Percentiles rank a stretch among this genome's conserved stretches.
Conservation (phyloP, 768 basidiomycete species). For the Boletus rubroflammeus region DNA sequence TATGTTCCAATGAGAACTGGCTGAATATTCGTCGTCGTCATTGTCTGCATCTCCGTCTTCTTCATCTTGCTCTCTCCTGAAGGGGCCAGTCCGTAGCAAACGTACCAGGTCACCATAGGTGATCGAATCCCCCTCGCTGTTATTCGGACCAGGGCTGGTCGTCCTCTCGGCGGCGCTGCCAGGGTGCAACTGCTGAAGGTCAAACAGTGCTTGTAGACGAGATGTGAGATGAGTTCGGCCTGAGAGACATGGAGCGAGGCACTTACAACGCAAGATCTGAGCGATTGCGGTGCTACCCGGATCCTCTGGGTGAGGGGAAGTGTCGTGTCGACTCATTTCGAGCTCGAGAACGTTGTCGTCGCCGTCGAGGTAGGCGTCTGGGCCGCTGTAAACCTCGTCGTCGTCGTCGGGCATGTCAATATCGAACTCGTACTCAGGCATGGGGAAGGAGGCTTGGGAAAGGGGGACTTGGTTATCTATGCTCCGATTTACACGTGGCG, state of each 20-base stretch:
- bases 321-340: conserved; percentile 27
- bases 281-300: conserved; percentile 12
- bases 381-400: conserved; percentile 33
- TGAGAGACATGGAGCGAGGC: background rate
- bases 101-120: conserved; percentile 27
- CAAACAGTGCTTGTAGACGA: conserved; percentile 25
- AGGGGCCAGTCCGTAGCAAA: conserved; percentile 13
- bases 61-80: conserved; percentile 35
- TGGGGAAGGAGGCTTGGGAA: conserved; percentile 3
- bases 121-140: conserved; percentile 7
- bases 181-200: conserved; percentile 24
- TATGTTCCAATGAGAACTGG: conserved; percentile 25
- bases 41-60: conserved; percentile 40
- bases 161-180: conserved; percentile 10
- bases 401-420: conserved; percentile 23
- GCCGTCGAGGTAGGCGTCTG: conserved; percentile 34
- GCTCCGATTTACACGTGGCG: conserved; percentile 4
- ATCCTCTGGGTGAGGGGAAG: background rate
- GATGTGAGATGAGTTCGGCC: conserved; percentile 1
- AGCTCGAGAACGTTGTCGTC: conserved; percentile 36
- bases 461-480: conserved; percentile 1
- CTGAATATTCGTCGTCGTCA: conserved; percentile 29
- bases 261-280: conserved; percentile 31
- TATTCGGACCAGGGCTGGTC: background rate
- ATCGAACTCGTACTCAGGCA: conserved; percentile 23